These are phyloP conservation scores for Leishmania turanica DNA, from an alignment of 208 protist species.

Conservation along the genomic window DNA sequence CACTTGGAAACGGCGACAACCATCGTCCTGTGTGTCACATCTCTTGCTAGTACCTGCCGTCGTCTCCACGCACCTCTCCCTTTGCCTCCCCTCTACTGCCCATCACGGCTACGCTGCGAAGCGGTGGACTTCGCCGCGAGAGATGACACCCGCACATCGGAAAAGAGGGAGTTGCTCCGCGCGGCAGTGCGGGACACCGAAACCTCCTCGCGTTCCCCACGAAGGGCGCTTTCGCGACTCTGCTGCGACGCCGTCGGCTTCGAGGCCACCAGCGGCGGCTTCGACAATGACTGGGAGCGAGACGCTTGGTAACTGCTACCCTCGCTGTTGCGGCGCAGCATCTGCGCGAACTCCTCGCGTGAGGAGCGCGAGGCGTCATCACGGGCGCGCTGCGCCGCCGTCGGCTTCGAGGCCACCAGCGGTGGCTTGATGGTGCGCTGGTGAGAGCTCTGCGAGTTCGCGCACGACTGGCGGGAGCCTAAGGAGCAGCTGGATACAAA, in stretches of 20 bases:
- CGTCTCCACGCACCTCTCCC: background rate
- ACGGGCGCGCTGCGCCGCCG: conserved; percentile 35
- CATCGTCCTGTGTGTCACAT: background rate
- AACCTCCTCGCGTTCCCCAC: conserved; percentile 31
- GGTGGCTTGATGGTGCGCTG: conserved; percentile 33
- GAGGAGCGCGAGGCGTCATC: conserved; percentile 29
- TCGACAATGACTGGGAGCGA: conserved; percentile 48
- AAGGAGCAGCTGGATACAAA: conserved; percentile 11
- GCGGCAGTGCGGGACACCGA: conserved; percentile 9
- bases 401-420: conserved; percentile 42
- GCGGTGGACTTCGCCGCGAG: conserved; percentile 27
- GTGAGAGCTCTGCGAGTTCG: conserved; percentile 29
- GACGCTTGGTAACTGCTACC: conserved; percentile 39
- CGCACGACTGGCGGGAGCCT: conserved; percentile 26
- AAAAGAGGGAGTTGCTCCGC: conserved; percentile 36
- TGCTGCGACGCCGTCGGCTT: conserved; percentile 59
- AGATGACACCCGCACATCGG: conserved; percentile 25
- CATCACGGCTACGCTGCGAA: conserved; percentile 34
- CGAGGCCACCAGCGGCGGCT: conserved; percentile 51
- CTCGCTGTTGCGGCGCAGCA: conserved; percentile 28
- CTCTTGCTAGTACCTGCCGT: background rate
- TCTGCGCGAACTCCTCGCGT: conserved; percentile 19
- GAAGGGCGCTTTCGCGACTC: conserved; percentile 41
- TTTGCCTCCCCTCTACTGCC: background rate
- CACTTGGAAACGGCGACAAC: background rate